Conservation (phyloP, 2,329 filamentous ascomycete species). For the Thielaviopsis populi region DNA sequence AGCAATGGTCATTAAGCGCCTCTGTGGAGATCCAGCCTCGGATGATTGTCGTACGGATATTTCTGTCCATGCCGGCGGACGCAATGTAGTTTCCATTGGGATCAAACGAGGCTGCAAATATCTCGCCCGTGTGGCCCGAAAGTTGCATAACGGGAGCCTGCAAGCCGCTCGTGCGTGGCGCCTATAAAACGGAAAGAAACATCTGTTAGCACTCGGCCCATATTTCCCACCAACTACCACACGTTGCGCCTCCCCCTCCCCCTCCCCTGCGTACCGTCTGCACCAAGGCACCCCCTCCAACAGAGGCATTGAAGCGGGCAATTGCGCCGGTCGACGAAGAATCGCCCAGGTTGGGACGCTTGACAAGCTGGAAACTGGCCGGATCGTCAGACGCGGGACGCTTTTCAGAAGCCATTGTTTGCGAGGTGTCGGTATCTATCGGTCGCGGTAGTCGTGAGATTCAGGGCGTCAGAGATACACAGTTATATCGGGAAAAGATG, state of each 20-base stretch:
- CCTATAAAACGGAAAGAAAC: conserved; percentile 32
- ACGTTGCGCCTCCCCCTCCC: neutral
- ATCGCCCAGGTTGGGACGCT: conserved; percentile 57
- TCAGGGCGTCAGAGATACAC: conserved; percentile 5
- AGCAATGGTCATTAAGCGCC: neutral
- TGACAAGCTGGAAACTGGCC: conserved; percentile 66
- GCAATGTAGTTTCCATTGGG: conserved; percentile 77
- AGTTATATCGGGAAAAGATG: neutral
- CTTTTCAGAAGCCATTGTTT: conserved; percentile 77
- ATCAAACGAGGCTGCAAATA: conserved; percentile 84
- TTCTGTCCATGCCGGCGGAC: conserved; percentile 88
- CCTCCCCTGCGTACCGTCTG: conserved; percentile 31
- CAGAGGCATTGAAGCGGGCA: conserved; percentile 36
- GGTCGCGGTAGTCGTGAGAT: neutral
- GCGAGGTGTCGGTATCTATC: neutral
- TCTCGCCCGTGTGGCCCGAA: conserved; percentile 65
- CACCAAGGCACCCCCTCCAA: conserved; percentile 31
- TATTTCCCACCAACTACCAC: neutral
- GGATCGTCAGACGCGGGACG: conserved; percentile 77
- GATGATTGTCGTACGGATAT: conserved; percentile 49
- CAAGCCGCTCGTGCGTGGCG: conserved; percentile 63
- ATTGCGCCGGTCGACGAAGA: conserved; percentile 34
- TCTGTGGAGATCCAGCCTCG: neutral
- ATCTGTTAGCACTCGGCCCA: neutral
- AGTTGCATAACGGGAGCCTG: conserved; percentile 92